phyloP scores from a whole-genome alignment of 2,329 filamentous ascomycete genomes.

The Fusarium sambucinum region DNA sequence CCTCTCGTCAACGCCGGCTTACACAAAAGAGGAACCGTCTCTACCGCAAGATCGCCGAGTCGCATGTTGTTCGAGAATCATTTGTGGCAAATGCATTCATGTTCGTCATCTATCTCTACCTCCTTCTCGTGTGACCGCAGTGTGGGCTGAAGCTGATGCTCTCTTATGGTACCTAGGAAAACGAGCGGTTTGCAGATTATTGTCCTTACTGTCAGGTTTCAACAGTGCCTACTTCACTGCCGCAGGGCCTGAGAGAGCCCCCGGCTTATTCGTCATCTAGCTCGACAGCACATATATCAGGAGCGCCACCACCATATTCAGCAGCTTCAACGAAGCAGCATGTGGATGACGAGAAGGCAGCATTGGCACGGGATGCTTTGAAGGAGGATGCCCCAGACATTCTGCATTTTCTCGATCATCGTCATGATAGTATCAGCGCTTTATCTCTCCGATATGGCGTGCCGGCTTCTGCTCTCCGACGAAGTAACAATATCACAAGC shows the following conservation, averaged over 20 bases:
- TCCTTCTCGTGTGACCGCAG: background rate
- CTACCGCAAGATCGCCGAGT: constrained; percentile 70
- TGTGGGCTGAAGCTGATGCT: constrained; percentile 21
- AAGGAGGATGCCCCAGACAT: constrained; percentile 68
- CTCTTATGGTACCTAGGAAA: constrained; percentile 59
- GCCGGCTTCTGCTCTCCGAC: constrained; percentile 71
- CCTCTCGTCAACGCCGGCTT: constrained; percentile 66
- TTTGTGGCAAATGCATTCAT: constrained; percentile 78
- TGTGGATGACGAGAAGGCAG: constrained; percentile 45
- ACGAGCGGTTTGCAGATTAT: constrained; percentile 74
- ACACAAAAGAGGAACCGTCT: constrained; percentile 68
- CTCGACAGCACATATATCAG: constrained; percentile 45
- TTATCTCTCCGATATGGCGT: constrained; percentile 79
- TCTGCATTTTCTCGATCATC: constrained; percentile 79
- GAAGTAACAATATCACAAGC: constrained; percentile 75
- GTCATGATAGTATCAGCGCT: constrained; percentile 74
- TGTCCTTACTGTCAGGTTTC: constrained; percentile 84
- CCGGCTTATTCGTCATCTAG: constrained; percentile 68
- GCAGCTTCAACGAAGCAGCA: constrained; percentile 29
- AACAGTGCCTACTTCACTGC: constrained; percentile 65
- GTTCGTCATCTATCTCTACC: constrained; percentile 55
- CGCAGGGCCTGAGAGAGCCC: constrained; percentile 75
- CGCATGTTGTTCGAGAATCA: constrained; percentile 76
- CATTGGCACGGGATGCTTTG: constrained; percentile 43
- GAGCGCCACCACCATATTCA: constrained; percentile 58